Conservation (phyloP, 176 grass and related monocot species). For the Hsuehochloa calcarea region DNA sequence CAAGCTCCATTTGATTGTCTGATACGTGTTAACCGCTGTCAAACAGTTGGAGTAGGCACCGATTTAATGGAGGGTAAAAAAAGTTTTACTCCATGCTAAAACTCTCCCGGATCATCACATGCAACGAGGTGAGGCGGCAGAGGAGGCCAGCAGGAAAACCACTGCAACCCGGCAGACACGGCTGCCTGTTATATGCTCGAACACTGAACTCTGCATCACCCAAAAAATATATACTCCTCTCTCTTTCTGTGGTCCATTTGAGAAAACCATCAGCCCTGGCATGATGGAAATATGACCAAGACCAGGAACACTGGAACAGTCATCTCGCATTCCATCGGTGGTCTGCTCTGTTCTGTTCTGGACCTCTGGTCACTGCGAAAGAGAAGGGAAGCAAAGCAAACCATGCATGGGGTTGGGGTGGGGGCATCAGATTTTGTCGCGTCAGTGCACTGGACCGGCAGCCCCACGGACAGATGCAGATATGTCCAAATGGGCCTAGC, state of each 20-base stretch:
- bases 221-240: not conserved
- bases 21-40: not conserved
- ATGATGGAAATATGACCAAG: not conserved
- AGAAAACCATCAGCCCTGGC: not conserved
- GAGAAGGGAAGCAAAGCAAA: not conserved
- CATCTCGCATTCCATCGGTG: not conserved
- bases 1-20: not conserved
- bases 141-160: not conserved
- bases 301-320: not conserved
- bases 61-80: not conserved
- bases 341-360: not conserved
- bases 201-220: not conserved
- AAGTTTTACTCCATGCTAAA: not conserved
- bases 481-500: too few species aligned
- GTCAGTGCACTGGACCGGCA: not conserved
- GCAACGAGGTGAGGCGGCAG: not conserved
- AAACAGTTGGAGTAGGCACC: not conserved
- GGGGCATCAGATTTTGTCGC: not conserved
- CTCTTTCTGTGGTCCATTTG: not conserved
- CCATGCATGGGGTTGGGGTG: not conserved
- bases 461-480: not conserved
- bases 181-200: constrained; percentile 32
- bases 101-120: not conserved
- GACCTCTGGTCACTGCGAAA: not conserved
- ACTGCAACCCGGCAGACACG: constrained; percentile 28